phyloP scores from a whole-genome alignment of 768 basidiomycete genomes.

The Psilocybe subaeruginosa region DNA sequence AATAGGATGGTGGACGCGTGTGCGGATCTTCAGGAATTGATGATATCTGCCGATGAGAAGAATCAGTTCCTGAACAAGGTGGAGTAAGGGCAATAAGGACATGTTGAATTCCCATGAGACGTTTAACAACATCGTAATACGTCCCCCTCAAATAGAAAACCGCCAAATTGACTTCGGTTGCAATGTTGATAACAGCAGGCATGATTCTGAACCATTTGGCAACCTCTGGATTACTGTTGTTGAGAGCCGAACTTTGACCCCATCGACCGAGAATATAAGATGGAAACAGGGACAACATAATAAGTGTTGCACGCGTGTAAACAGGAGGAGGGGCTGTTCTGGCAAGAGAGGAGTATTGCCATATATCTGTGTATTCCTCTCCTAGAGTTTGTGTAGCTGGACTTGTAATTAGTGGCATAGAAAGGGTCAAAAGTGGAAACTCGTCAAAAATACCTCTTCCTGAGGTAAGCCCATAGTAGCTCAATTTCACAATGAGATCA shows the following conservation, averaged over 20 bases:
- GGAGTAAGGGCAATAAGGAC: slow-evolving; percentile 37
- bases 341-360: slow-evolving; percentile 61
- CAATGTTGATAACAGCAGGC: slow-evolving; percentile 56
- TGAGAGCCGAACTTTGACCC: slow-evolving; percentile 38
- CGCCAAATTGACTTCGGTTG: slow-evolving; percentile 76
- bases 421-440: not conserved
- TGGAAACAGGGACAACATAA: slow-evolving; percentile 70
- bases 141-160: slow-evolving; percentile 78
- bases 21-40: slow-evolving; percentile 72
- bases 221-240: slow-evolving; percentile 37
- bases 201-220: slow-evolving; percentile 39
- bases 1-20: slow-evolving; percentile 80
- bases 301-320: slow-evolving; percentile 49
- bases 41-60: slow-evolving; percentile 58
- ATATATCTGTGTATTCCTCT: slow-evolving; percentile 90
- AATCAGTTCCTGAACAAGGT: not conserved
- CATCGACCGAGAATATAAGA: slow-evolving; percentile 61
- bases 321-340: slow-evolving; percentile 45
- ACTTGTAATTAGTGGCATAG: slow-evolving; percentile 4
- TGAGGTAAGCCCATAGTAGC: slow-evolving; percentile 76
- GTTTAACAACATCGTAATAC: slow-evolving; percentile 76
- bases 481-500: slow-evolving; percentile 64
- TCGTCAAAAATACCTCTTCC: slow-evolving; percentile 57
- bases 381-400: slow-evolving; percentile 82
- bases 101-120: slow-evolving; percentile 70